Percentiles rank a stretch among this genome's conserved stretches.
phyloP scores from a whole-genome alignment of 768 basidiomycete species.

The Rhizopogon salebrosus region DNA sequence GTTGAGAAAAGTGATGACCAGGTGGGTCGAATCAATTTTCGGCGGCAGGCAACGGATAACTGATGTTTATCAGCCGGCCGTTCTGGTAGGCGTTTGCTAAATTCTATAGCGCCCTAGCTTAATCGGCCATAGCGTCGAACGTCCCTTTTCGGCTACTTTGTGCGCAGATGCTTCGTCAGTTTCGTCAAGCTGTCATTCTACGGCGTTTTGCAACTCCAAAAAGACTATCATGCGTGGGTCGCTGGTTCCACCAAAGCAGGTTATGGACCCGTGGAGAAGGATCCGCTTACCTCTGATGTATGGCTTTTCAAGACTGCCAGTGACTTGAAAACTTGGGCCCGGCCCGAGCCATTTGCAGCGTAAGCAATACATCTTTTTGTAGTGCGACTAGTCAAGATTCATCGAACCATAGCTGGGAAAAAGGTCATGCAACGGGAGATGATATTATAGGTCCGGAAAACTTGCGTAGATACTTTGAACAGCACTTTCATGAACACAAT shows the following conservation, averaged over 20 bases:
- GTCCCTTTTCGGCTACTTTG: slow-evolving; percentile 79
- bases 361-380: slow-evolving; percentile 28
- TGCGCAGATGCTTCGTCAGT: slow-evolving; percentile 68
- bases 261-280: slow-evolving; percentile 46
- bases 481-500: slow-evolving; percentile 73
- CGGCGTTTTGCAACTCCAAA: slow-evolving; percentile 60
- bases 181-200: slow-evolving; percentile 74
- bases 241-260: slow-evolving; percentile 41
- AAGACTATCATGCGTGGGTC: slow-evolving; percentile 65
- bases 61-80: slow-evolving; percentile 14
- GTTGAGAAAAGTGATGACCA: slow-evolving; percentile 56
- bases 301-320: slow-evolving; percentile 55
- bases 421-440: slow-evolving; percentile 59
- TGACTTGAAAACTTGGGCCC: slow-evolving; percentile 65
- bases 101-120: not conserved
- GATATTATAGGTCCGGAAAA: slow-evolving; percentile 65
- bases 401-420: slow-evolving; percentile 52
- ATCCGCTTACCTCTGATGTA: slow-evolving; percentile 44
- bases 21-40: slow-evolving; percentile 20
- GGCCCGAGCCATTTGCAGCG: slow-evolving; percentile 54
- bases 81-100: slow-evolving; percentile 15
- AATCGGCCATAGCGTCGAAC: slow-evolving; percentile 49
- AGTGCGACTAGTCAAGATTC: not conserved
- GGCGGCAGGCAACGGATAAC: not conserved
- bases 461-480: slow-evolving; percentile 77